phyloP scores from a whole-genome alignment of 345 rosid species.

The Salix exigua region DNA sequence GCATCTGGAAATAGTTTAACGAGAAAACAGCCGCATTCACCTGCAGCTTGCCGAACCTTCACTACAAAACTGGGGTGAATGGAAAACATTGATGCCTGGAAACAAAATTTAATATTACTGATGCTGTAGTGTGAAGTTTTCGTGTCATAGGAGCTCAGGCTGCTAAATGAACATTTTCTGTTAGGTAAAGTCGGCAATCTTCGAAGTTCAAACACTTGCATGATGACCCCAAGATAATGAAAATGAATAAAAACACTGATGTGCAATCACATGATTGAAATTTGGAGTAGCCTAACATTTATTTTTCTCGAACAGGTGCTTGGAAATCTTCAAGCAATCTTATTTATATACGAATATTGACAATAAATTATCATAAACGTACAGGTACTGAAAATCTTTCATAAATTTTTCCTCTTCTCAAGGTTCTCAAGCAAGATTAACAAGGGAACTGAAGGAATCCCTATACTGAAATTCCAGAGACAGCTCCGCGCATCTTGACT shows the following conservation, averaged over 20 bases:
- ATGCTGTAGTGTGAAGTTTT: not conserved
- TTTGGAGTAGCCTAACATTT: not conserved
- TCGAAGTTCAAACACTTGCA: not conserved
- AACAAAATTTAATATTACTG: not conserved
- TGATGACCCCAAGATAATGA: not conserved
- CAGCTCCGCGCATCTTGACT: not conserved
- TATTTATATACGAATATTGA: constrained; percentile 16
- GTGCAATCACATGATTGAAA: not conserved
- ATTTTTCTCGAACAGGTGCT: no score
- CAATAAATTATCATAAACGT: not conserved
- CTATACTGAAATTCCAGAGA: not conserved
- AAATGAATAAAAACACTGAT: not conserved
- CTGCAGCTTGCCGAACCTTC: not conserved
- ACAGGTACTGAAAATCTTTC: not conserved
- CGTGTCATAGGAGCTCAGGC: not conserved
- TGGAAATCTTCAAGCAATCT: not conserved
- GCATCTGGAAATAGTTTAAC: not conserved
- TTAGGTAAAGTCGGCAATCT: not conserved
- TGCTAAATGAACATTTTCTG: not conserved
- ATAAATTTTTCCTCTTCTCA: not conserved
- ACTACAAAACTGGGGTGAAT: not conserved
- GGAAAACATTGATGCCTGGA: not conserved
- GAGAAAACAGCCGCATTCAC: not conserved
- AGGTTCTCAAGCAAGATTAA: not conserved
- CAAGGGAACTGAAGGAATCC: not conserved